Conservation (phyloP, 1,139 yeast genomes). For the Komagataea norvegica region DNA sequence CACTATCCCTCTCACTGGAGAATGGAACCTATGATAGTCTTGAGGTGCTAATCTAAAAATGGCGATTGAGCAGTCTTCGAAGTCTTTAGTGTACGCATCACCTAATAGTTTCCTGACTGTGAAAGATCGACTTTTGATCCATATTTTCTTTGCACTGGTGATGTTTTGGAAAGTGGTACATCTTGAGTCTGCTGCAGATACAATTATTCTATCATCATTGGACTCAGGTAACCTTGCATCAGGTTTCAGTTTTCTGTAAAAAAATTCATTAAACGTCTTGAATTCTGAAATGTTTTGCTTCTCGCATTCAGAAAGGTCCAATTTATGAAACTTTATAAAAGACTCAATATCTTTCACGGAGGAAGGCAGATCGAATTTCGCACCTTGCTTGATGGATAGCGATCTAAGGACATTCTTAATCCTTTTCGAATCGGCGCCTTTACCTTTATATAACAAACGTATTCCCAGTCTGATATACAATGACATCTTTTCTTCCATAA, state of each 20-base stretch:
- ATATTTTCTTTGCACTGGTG: conserved; percentile 62
- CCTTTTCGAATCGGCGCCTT: conserved; percentile 51
- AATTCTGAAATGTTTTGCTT: conserved; percentile 38
- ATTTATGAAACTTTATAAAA: conserved; percentile 74
- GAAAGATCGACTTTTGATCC: conserved; percentile 89
- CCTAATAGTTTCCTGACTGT: conserved; percentile 61
- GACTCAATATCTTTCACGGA: conserved; percentile 68
- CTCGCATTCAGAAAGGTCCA: conserved; percentile 69
- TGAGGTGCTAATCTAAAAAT: conserved; percentile 93
- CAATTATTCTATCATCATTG: conserved; percentile 44
- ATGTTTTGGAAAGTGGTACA: conserved; percentile 66
- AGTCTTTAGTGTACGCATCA: conserved; percentile 31
- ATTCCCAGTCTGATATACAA: conserved; percentile 86
- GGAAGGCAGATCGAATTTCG: conserved; percentile 66
- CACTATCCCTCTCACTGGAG: conserved; percentile 73
- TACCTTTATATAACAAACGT: conserved; percentile 73
- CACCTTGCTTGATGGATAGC: conserved; percentile 77
- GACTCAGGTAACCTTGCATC: conserved; percentile 70
- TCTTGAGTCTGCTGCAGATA: conserved; percentile 88
- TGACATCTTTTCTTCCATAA: conserved; percentile 89
- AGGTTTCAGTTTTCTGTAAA: conserved; percentile 71
- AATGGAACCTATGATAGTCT: conserved; percentile 92
- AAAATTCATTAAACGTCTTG: conserved; percentile 81
- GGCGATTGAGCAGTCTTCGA: conserved; percentile 59
- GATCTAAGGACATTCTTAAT: conserved; percentile 55